These are phyloP conservation scores for Hydnum rufescens DNA, from an alignment of 768 basidiomycete genomes.

Conservation along the genomic window DNA sequence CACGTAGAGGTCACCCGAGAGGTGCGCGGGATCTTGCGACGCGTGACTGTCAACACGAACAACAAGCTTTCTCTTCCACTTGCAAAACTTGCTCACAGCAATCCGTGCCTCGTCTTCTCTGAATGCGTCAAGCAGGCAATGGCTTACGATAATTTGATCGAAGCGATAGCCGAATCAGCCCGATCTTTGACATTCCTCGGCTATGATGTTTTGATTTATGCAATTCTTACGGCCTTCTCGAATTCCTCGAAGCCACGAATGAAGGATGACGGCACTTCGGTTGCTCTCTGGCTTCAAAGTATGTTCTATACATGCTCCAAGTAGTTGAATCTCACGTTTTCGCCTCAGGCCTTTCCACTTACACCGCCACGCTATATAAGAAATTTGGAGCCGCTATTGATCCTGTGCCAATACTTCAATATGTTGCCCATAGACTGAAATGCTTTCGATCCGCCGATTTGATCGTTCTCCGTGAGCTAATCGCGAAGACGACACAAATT, in stretches of 20 bases:
- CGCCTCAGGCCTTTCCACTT: constrained; percentile 66
- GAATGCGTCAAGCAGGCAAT: constrained; percentile 86
- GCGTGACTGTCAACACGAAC: constrained; percentile 67
- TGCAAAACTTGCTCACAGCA: constrained; percentile 84
- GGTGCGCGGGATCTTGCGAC: constrained; percentile 71
- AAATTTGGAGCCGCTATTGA: constrained; percentile 36
- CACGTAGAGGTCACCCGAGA: constrained; percentile 71
- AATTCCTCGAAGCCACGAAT: constrained; percentile 64
- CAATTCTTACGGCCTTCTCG: constrained; percentile 71
- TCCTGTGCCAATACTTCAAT: constrained; percentile 65
- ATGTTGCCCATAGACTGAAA: constrained; percentile 79
- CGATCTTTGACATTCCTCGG: constrained; percentile 83
- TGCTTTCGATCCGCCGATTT: constrained; percentile 72
- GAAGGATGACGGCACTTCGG: constrained; percentile 84
- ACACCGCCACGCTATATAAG: constrained; percentile 75
- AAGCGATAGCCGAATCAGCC: constrained; percentile 74
- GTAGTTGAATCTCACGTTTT: background rate
- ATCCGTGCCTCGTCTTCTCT: constrained; percentile 78
- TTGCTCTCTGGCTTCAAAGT: constrained; percentile 85
- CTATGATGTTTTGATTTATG: constrained; percentile 80
- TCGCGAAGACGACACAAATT: constrained; percentile 90
- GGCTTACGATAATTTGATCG: constrained; percentile 86
- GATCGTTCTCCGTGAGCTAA: constrained; percentile 76
- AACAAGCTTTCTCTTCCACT: constrained; percentile 72
- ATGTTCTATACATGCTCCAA: constrained; percentile 17